Percentiles rank a stretch among this genome's conserved stretches.
These are phyloP conservation scores for Gorgonomyces haynaldii DNA, from an alignment of 192 early-diverging fungal species.

Conservation along the genomic window DNA sequence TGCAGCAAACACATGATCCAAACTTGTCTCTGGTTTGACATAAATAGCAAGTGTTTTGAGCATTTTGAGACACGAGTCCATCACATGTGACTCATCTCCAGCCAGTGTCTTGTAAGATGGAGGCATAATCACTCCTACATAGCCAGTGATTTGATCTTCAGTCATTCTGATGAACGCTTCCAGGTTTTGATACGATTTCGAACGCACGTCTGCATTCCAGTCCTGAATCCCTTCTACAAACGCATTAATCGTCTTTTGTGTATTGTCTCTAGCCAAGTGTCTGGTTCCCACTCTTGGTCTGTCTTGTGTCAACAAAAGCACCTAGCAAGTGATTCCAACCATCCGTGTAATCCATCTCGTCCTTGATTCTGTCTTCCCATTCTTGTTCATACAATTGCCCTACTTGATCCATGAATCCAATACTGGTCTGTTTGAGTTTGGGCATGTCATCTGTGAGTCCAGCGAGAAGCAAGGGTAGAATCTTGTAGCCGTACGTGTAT, in stretches of 20 bases:
- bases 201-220: constrained; percentile 37
- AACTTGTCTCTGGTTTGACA: constrained; percentile 27
- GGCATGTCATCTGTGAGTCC: constrained; percentile 36
- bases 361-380: constrained; percentile 40
- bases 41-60: constrained; percentile 25
- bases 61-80: constrained; percentile 16
- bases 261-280: constrained; percentile 40
- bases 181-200: constrained; percentile 24
- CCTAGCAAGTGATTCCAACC: constrained; percentile 6
- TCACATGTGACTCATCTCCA: constrained; percentile 32
- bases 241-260: constrained; percentile 31
- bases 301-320: constrained; percentile 12
- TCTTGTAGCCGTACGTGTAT: constrained; percentile 35
- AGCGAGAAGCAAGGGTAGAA: constrained; percentile 33
- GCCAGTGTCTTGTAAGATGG: constrained; percentile 31
- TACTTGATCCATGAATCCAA: constrained; percentile 21
- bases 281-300: constrained; percentile 37
- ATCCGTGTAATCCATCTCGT: constrained; percentile 39
- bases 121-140: constrained; percentile 30
- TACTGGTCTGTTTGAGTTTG: constrained; percentile 11
- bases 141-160: constrained; percentile 40
- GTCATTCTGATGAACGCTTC: constrained; percentile 27
- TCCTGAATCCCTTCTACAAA: constrained; percentile 28
- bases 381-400: constrained; percentile 41
- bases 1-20: constrained; percentile 26